Conservation (phyloP, 305 asterid genomes). For the Andrographis paniculata region DNA sequence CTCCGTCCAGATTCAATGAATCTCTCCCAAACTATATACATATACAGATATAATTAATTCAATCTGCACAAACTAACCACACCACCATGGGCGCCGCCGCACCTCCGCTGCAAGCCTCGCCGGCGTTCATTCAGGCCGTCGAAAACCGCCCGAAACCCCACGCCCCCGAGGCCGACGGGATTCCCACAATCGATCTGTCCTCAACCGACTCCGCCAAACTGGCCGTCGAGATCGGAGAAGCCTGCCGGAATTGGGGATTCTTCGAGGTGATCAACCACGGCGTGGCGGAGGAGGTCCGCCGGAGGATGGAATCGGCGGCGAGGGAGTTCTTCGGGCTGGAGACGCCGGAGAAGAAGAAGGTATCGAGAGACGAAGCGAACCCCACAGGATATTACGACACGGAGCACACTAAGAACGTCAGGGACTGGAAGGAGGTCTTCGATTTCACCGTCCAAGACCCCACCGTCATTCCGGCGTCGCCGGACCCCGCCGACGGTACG, state of each 20-base stretch:
- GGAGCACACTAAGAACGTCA: slow-evolving; percentile 32
- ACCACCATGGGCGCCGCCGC: too few relatives aligned
- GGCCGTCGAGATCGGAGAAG: slow-evolving; percentile 21
- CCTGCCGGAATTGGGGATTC: slow-evolving; percentile 33
- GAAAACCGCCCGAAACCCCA: slow-evolving; percentile 24
- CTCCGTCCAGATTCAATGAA: too few relatives aligned
- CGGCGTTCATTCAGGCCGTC: slow-evolving; percentile 22
- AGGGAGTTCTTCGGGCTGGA: slow-evolving; percentile 28
- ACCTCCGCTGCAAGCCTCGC: too few relatives aligned
- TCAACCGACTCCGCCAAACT: slow-evolving; percentile 15
- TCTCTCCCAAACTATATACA: too few relatives aligned
- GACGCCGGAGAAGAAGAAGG: slow-evolving; percentile 27
- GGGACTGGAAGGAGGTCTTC: slow-evolving; percentile 36
- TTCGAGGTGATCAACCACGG: slow-evolving; percentile 42
- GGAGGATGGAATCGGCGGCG: slow-evolving; percentile 20
- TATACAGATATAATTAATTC: too few relatives aligned
- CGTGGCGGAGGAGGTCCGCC: slow-evolving; percentile 20
- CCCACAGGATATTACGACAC: slow-evolving; percentile 24
- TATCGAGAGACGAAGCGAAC: slow-evolving; percentile 20
- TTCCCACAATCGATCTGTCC: slow-evolving; percentile 35
- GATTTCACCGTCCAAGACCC: too few relatives aligned
- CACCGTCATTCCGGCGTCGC: too few relatives aligned
- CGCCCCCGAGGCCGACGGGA: slow-evolving; percentile 19
- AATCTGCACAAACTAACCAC: too few relatives aligned
- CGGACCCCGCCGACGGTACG: too few relatives aligned